Evolutionary conservation across 2,329 filamentous ascomycete species (phyloP), one percentile per base, ranked within the genome.

Genomic region (Sporothrix luriei): DNA sequence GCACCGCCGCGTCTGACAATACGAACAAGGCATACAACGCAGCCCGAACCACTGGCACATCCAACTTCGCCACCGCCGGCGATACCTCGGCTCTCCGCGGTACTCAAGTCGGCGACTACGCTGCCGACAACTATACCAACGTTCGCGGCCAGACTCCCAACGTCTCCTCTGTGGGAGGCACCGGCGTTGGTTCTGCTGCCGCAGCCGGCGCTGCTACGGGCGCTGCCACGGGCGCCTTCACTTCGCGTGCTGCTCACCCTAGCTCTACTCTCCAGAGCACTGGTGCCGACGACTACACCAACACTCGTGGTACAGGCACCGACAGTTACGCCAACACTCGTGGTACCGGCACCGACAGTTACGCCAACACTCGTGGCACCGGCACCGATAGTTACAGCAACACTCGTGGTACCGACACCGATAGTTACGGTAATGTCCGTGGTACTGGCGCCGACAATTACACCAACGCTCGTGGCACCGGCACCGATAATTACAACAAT

Each of bases 1-100:
- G 57, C 21, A 62, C 43, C 38, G 10, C 43, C 21, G 57, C 57
- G 46, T 38, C 57, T 19, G 57, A 62, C 21, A 38, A 62, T 24
- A 62, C 57, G 6, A 38, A 38, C 13, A 38, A 62, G 57, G 57
- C 57, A 10, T 62, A 62, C 57, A 43, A 43, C 38, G 46, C 57
- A 2, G 10, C 57, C 9, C 38, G 57, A 5, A 26, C 57, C 24
- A 13, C 57, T 6, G 40, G 40, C 24, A 5, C 21, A 7, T 29
- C 52, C 29, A 33, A n/a, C 29, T 38, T 57, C 29, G 33, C 26
- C 5, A 14, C 26, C 13, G 19, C 52, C 38, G 33, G 57, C 6
- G 57, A 46, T 24, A 4, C 10, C 4, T 62, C 57, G 14, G 57
- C 38, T 14, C 13, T 62, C 57, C 57, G 62, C 4, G 62, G 62